Evolutionary conservation across 345 rosid species (phyloP).

Genomic region (Adansonia digitata): DNA sequence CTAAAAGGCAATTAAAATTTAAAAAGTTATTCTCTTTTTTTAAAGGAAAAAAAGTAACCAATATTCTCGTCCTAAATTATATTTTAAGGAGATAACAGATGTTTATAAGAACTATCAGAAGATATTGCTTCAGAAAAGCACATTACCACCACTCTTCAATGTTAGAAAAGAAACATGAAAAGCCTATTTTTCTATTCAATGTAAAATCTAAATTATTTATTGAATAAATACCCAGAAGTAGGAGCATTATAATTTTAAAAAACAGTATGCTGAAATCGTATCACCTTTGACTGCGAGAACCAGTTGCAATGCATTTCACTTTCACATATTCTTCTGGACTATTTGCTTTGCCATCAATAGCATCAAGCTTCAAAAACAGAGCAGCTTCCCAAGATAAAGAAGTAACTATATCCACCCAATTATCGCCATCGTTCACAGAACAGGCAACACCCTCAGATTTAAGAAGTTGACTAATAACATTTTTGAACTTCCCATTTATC

Average conservation of each 20-base stretch:
- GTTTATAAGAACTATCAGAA: slow-evolving; percentile 6
- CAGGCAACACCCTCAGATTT: slow-evolving; percentile 42
- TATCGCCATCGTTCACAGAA: slow-evolving; percentile 35
- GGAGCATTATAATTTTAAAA: background rate
- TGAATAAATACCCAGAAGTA: background rate
- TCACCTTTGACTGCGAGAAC: slow-evolving; percentile 68
- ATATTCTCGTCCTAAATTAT: background rate
- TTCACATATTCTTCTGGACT: slow-evolving; percentile 63
- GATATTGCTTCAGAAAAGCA: background rate
- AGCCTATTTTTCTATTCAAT: background rate
- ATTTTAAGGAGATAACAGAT: background rate
- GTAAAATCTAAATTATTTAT: slow-evolving; percentile 4
- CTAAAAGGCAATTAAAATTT: background rate
- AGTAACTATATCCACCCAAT: slow-evolving; percentile 70
- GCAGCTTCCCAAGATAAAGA: slow-evolving; percentile 91
- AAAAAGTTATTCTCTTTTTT: background rate
- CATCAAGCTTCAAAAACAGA: slow-evolving; percentile 59
- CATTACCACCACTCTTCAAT: background rate
- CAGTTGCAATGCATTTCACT: slow-evolving; percentile 93
- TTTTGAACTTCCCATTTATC: slow-evolving; percentile 65
- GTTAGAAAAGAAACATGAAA: background rate
- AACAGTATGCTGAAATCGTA: background rate
- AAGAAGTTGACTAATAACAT: slow-evolving; percentile 54
- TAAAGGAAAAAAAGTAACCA: background rate
- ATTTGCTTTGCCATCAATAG: slow-evolving; percentile 49